phyloP scores from a whole-genome alignment of 2,329 filamentous ascomycete species.

The Allantophomopsis cytisporea region DNA sequence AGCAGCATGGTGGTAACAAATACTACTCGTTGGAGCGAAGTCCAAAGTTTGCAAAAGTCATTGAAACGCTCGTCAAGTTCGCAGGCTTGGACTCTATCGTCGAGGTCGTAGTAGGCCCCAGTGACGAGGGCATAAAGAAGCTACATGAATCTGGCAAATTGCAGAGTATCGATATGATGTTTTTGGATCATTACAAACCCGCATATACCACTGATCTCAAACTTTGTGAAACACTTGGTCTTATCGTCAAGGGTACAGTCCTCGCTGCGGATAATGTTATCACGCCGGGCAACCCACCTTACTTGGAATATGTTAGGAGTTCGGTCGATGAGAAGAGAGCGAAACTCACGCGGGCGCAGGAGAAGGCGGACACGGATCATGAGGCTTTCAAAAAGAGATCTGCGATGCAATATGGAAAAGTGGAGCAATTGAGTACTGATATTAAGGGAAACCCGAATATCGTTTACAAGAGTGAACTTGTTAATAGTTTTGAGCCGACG shows the following conservation, averaged over 20 bases:
- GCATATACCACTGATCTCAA: slow-evolving; percentile 64
- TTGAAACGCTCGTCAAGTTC: slow-evolving; percentile 54
- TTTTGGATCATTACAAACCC: slow-evolving; percentile 72
- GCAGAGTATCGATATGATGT: slow-evolving; percentile 53
- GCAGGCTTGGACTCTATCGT: slow-evolving; percentile 61
- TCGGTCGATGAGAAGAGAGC: slow-evolving; percentile 47
- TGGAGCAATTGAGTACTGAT: slow-evolving; percentile 21
- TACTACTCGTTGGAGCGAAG: slow-evolving; percentile 66
- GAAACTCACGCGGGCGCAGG: slow-evolving; percentile 16
- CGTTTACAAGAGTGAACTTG: slow-evolving; percentile 49
- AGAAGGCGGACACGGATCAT: slow-evolving; percentile 19
- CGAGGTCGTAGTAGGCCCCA: slow-evolving; percentile 55
- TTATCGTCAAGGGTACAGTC: slow-evolving; percentile 49
- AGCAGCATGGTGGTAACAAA: slow-evolving; percentile 44
- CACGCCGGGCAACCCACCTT: slow-evolving; percentile 57
- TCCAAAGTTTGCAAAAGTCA: slow-evolving; percentile 60
- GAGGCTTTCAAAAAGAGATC: slow-evolving; percentile 21
- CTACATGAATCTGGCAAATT: slow-evolving; percentile 39
- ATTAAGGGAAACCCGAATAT: slow-evolving; percentile 45
- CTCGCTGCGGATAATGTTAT: slow-evolving; percentile 60
- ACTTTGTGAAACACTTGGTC: slow-evolving; percentile 56
- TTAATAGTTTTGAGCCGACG: slow-evolving; percentile 55
- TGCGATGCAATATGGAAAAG: slow-evolving; percentile 31
- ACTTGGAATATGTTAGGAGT: slow-evolving; percentile 56
- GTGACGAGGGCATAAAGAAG: slow-evolving; percentile 48